Evolutionary conservation across 352 stramenopile genomes (phyloP).

Genomic region (Phytophthora fragariaefolia): DNA sequence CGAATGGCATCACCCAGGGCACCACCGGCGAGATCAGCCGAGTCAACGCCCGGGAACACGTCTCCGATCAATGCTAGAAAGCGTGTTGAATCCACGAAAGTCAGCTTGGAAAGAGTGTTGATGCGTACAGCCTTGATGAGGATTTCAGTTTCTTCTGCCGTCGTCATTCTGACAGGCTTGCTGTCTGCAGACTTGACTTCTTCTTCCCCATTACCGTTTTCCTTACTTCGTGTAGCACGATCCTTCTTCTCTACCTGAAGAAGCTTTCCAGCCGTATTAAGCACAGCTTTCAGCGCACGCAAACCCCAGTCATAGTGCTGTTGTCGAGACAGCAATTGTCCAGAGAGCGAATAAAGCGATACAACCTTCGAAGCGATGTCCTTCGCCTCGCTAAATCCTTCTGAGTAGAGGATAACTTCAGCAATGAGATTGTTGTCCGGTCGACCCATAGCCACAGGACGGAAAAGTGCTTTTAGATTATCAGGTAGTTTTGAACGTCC

Average conservation of each 20-base stretch:
- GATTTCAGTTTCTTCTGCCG: slow-evolving; percentile 88
- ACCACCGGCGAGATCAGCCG: slow-evolving; percentile 80
- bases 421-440: slow-evolving; percentile 96
- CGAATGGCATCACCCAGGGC: slow-evolving; percentile 87
- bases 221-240: slow-evolving; percentile 28
- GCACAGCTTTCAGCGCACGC: slow-evolving; percentile 93
- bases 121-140: slow-evolving; percentile 96
- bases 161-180: slow-evolving; percentile 51
- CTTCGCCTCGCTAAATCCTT: slow-evolving; percentile 92
- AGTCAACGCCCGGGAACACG: slow-evolving; percentile 92
- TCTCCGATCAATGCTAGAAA: slow-evolving; percentile 94
- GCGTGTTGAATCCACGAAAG: slow-evolving; percentile 88
- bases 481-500: slow-evolving; percentile 93
- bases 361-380: slow-evolving; percentile 93
- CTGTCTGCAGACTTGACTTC: slow-evolving; percentile 26
- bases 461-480: slow-evolving; percentile 95
- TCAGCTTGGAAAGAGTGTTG: slow-evolving; percentile 97
- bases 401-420: slow-evolving; percentile 92
- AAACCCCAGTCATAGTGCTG: slow-evolving; percentile 96
- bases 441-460: slow-evolving; percentile 92
- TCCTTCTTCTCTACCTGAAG: slow-evolving; percentile 86
- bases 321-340: slow-evolving; percentile 87
- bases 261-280: slow-evolving; percentile 94
- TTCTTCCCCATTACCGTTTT: slow-evolving; percentile 19
- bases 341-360: slow-evolving; percentile 90